These are phyloP conservation scores for Juglanconis juglandina DNA, from an alignment of 2,329 filamentous ascomycete genomes.

Conservation along the genomic window DNA sequence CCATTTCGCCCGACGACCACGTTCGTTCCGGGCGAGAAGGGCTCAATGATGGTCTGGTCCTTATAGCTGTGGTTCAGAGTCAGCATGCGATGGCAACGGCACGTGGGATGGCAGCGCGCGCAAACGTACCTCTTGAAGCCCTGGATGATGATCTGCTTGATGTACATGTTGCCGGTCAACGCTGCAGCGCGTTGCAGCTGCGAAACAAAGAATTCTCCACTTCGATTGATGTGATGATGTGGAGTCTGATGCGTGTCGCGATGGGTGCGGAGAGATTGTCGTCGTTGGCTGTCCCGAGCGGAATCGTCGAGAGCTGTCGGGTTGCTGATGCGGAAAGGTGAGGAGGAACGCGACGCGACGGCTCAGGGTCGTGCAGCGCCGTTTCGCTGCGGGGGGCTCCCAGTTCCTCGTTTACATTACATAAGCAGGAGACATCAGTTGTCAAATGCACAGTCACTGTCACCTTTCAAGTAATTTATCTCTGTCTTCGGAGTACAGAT, in stretches of 20 bases:
- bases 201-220: neutral
- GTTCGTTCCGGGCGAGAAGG: constrained; percentile 95
- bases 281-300: neutral
- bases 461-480: too few relatives aligned
- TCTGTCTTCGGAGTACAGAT: too few relatives aligned
- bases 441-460: too few relatives aligned
- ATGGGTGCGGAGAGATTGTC: neutral
- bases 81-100: constrained; percentile 5
- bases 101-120: neutral
- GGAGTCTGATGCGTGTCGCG: neutral
- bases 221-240: neutral
- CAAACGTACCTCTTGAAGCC: constrained; percentile 87
- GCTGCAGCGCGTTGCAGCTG: constrained; percentile 24
- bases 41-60: constrained; percentile 97
- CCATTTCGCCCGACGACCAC: constrained; percentile 99
- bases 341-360: constrained; percentile 15
- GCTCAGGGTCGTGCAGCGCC: neutral
- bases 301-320: neutral
- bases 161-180: constrained; percentile 68
- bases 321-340: constrained; percentile 6
- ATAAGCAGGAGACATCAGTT: too few relatives aligned
- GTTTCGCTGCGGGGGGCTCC: neutral
- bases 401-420: neutral
- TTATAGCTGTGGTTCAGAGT: constrained; percentile 71
- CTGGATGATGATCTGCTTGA: constrained; percentile 99